Evolutionary conservation across 1,284 basidiomycete genomes (phyloP).

Genomic region (Apiotrichum siamense): DNA sequence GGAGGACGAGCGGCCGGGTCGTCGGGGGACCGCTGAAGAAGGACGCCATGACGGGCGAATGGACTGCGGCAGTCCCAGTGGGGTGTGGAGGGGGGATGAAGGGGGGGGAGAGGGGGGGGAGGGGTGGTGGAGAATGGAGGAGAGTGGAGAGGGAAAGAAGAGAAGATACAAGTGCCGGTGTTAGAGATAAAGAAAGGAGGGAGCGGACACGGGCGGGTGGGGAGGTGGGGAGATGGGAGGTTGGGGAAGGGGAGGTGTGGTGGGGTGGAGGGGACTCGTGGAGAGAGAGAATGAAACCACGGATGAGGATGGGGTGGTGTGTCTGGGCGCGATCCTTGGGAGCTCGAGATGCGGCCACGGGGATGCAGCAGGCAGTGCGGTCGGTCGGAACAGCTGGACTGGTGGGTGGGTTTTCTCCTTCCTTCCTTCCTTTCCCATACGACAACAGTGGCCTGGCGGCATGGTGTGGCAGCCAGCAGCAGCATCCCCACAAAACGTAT

Average conservation of each 20-base stretch:
- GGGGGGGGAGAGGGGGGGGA: slow-evolving; percentile 2
- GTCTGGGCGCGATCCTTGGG: too few species aligned
- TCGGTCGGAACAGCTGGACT: too few species aligned
- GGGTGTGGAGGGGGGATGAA: not conserved
- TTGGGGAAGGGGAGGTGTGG: slow-evolving; percentile 5
- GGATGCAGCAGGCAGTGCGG: too few species aligned
- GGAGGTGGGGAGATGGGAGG: slow-evolving; percentile 3
- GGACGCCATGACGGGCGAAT: slow-evolving; percentile 40
- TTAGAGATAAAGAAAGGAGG: not conserved
- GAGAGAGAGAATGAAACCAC: too few species aligned
- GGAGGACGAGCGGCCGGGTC: slow-evolving; percentile 48
- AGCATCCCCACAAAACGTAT: too few species aligned
- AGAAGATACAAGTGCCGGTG: not conserved
- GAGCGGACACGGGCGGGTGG: not conserved
- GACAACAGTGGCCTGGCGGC: too few species aligned
- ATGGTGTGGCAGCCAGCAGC: too few species aligned
- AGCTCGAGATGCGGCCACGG: too few species aligned
- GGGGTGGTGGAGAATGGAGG: not conserved
- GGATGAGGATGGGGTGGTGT: too few species aligned
- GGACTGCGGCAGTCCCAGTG: slow-evolving; percentile 19
- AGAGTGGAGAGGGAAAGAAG: slow-evolving; percentile 1
- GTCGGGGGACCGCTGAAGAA: slow-evolving; percentile 37
- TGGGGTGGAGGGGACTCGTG: not conserved
- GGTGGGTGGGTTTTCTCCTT: too few species aligned
- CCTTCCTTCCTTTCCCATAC: too few species aligned